Conservation (phyloP, 108 stramenopile species). For the Pseudonitzschia pungens region DNA sequence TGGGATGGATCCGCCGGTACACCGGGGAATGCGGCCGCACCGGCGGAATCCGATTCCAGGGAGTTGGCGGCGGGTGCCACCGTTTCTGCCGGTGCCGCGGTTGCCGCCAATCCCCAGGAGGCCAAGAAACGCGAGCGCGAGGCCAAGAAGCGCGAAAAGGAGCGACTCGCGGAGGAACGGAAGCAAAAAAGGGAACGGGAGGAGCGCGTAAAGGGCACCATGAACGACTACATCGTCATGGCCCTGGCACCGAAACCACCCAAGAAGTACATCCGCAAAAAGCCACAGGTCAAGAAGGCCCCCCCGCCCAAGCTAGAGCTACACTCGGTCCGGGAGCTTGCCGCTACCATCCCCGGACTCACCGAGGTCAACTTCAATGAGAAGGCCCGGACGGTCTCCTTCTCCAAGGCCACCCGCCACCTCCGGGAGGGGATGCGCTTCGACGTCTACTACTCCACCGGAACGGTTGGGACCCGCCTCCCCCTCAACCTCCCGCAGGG, state of each 20-base stretch:
- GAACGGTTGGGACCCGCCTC: background rate
- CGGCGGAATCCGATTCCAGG: no score
- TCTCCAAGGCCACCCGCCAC: background rate
- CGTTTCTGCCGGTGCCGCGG: background rate
- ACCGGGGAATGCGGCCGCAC: no score
- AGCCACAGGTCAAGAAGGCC: background rate
- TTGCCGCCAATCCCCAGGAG: background rate
- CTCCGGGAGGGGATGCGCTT: background rate
- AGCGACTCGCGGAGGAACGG: background rate
- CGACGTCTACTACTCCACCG: constrained; percentile 3
- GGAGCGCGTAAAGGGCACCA: background rate
- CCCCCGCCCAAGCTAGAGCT: background rate
- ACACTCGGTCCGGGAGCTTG: background rate
- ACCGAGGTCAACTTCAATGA: background rate
- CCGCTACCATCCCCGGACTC: background rate
- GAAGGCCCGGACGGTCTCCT: background rate
- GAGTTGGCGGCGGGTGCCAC: no score
- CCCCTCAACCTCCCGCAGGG: background rate
- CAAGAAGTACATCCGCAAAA: background rate
- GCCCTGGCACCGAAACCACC: background rate
- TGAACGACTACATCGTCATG: background rate
- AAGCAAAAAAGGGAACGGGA: background rate
- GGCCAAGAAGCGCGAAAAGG: background rate
- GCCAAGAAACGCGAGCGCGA: background rate
- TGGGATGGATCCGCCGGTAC: no score